A percentile compares a stretch with the other conserved stretches of the same genome.
These are phyloP conservation scores for Dictyostelium firmibasis DNA, from an alignment of 78 protist genomes.

Conservation along the genomic window DNA sequence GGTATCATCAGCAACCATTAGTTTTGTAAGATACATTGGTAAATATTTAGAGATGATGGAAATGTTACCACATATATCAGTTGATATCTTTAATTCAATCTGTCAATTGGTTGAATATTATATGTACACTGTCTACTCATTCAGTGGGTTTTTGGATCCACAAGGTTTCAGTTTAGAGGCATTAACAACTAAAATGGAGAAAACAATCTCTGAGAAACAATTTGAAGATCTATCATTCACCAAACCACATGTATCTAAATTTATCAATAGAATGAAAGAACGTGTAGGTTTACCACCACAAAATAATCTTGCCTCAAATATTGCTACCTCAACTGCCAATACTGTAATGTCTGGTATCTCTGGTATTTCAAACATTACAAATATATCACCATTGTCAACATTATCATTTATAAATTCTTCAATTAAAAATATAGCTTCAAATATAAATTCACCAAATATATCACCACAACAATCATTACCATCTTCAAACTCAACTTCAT, in stretches of 20 bases:
- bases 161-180: constrained; percentile 76
- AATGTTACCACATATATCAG: constrained; percentile 58
- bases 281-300: constrained; percentile 37
- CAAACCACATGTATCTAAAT: constrained; percentile 35
- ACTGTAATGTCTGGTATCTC: constrained; percentile 8
- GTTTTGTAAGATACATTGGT: constrained; percentile 73
- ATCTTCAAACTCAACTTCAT: neutral
- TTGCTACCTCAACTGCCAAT: neutral
- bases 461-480: neutral
- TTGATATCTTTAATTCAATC: constrained; percentile 61
- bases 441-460: constrained; percentile 6
- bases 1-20: constrained; percentile 57
- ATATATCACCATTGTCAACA: constrained; percentile 6
- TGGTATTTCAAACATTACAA: constrained; percentile 5
- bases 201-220: constrained; percentile 34
- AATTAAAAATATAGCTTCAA: constrained; percentile 25
- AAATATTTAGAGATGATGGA: constrained; percentile 81
- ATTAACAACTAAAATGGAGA: constrained; percentile 56
- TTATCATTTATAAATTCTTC: constrained; percentile 16
- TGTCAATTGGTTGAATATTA: constrained; percentile 77
- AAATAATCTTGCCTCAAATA: neutral
- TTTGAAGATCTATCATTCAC: constrained; percentile 72
- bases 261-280: constrained; percentile 46
- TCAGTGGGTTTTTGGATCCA: constrained; percentile 48
- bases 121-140: constrained; percentile 73